phyloP scores from a whole-genome alignment of 176 grass and related monocot genomes.

The Carex littledalei region DNA sequence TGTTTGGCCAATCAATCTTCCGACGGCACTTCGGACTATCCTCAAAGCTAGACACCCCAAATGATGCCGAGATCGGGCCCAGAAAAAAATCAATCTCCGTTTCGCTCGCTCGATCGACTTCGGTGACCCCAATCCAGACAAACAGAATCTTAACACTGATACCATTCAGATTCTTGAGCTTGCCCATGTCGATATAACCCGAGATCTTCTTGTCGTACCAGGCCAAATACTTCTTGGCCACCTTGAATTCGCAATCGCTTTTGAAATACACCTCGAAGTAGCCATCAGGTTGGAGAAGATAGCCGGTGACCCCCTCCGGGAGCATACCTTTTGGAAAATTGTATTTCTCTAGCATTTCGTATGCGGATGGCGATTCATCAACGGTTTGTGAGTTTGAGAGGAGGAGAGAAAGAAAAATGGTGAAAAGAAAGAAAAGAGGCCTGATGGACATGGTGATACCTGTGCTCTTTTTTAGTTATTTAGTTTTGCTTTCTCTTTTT shows the following conservation, averaged over 20 bases:
- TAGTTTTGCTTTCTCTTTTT: neutral
- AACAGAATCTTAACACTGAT: constrained; percentile 37
- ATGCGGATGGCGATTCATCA: constrained; percentile 17
- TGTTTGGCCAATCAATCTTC: neutral
- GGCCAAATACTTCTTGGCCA: constrained; percentile 15
- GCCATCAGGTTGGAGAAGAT: constrained; percentile 29
- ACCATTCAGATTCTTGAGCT: constrained; percentile 4
- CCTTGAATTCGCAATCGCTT: constrained; percentile 29
- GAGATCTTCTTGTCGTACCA: constrained; percentile 31
- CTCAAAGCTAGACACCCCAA: constrained; percentile 31
- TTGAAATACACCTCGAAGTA: constrained; percentile 44
- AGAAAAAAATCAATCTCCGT: constrained; percentile 29
- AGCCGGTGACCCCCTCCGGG: constrained; percentile 36
- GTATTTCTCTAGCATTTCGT: constrained; percentile 35
- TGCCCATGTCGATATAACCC: constrained; percentile 7
- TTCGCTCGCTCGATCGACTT: neutral
- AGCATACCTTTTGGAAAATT: constrained; percentile 57
- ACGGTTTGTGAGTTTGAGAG: neutral
- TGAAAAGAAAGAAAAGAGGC: constrained; percentile 5
- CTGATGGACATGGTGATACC: neutral
- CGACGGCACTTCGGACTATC: constrained; percentile 28
- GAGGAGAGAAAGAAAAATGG: neutral
- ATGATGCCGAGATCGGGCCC: constrained; percentile 30
- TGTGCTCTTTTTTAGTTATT: neutral
- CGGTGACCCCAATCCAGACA: constrained; percentile 15